Conservation (phyloP, 192 early-diverging fungal genomes). For the Endogone sp. region DNA sequence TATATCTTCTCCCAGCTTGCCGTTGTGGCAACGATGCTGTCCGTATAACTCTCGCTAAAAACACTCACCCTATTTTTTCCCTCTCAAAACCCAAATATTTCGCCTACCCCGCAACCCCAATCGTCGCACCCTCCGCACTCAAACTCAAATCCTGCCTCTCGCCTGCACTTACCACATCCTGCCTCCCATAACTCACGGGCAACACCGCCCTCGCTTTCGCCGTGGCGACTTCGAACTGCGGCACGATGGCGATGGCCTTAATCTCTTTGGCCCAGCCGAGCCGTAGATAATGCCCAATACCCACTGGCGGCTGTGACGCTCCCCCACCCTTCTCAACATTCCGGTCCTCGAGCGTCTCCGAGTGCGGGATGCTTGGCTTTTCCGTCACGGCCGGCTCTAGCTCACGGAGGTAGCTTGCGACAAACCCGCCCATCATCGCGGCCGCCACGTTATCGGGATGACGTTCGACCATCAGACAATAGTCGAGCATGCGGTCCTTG, state of each 20-base stretch:
- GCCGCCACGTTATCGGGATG: constrained; percentile 98
- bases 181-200: constrained; percentile 67
- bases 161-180: constrained; percentile 68
- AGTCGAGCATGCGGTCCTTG: constrained; percentile 85
- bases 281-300: constrained; percentile 66
- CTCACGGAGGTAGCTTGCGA: constrained; percentile 78
- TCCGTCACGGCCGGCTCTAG: constrained; percentile 41
- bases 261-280: constrained; percentile 67
- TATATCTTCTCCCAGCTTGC: too few relatives aligned
- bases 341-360: constrained; percentile 33
- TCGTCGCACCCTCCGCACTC: not conserved
- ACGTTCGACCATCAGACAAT: constrained; percentile 87
- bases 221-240: constrained; percentile 92
- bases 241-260: constrained; percentile 74
- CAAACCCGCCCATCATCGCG: constrained; percentile 91
- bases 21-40: too few relatives aligned
- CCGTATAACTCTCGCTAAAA: too few relatives aligned
- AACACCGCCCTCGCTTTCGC: constrained; percentile 86
- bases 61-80: too few relatives aligned
- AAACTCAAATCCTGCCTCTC: not conserved
- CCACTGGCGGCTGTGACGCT: constrained; percentile 49
- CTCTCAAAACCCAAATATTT: too few relatives aligned
- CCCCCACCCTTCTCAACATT: constrained; percentile 19
- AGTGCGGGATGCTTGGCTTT: constrained; percentile 38
- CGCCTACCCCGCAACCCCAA: too few relatives aligned